phyloP scores from a whole-genome alignment of 2,329 filamentous ascomycete genomes.

The Exserohilum turcica region DNA sequence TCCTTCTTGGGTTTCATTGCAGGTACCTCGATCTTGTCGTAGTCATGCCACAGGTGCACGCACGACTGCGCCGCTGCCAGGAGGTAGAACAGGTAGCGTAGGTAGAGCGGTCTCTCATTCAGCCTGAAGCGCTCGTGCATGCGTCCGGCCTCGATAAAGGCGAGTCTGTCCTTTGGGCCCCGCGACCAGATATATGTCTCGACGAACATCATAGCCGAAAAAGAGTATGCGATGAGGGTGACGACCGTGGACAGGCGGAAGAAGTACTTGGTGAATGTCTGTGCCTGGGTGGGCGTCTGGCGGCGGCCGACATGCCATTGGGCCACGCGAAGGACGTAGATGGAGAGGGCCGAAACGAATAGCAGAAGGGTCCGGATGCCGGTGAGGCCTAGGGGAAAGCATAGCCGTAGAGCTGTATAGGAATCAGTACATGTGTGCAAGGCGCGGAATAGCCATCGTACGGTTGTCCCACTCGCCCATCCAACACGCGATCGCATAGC shows the following conservation, averaged over 20 bases:
- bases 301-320: slow-evolving; percentile 69
- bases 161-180: slow-evolving; percentile 64
- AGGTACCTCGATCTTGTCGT: slow-evolving; percentile 67
- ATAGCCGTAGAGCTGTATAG: slow-evolving; percentile 76
- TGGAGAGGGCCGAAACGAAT: slow-evolving; percentile 73
- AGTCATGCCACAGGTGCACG: slow-evolving; percentile 73
- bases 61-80: slow-evolving; percentile 73
- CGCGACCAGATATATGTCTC: slow-evolving; percentile 80
- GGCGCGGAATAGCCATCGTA: slow-evolving; percentile 52
- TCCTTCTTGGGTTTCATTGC: slow-evolving; percentile 33
- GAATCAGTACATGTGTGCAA: slow-evolving; percentile 18
- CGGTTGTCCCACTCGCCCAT: slow-evolving; percentile 69
- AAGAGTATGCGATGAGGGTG: slow-evolving; percentile 74
- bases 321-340: slow-evolving; percentile 85
- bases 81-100: slow-evolving; percentile 71
- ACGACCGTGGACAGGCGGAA: slow-evolving; percentile 67
- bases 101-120: slow-evolving; percentile 85
- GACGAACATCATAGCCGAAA: slow-evolving; percentile 79
- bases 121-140: slow-evolving; percentile 71
- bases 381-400: slow-evolving; percentile 79
- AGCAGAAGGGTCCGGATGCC: slow-evolving; percentile 76
- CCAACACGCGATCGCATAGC: slow-evolving; percentile 73
- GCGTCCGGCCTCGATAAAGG: slow-evolving; percentile 73
- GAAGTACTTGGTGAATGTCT: slow-evolving; percentile 65
- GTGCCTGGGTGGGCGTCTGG: slow-evolving; percentile 70